Conservation (phyloP, 2,329 filamentous ascomycete species). For the Pseudogymnoascus sp. region DNA sequence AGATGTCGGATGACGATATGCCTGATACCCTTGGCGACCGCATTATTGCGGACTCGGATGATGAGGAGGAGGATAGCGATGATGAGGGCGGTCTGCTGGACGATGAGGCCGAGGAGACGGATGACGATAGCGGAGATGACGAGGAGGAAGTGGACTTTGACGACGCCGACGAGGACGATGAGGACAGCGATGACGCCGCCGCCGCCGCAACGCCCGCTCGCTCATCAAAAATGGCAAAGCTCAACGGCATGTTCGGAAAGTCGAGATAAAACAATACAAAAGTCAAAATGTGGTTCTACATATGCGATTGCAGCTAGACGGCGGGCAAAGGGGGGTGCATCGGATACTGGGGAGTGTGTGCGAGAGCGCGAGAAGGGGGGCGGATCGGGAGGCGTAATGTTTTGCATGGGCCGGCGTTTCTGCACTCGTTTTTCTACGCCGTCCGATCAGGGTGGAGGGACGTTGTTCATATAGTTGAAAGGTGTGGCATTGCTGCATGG, state of each 20-base stretch:
- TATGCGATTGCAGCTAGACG: slow-evolving; percentile 3
- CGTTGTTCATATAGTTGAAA: slow-evolving; percentile 3
- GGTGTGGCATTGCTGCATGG: slow-evolving; percentile 1
- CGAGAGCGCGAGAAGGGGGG: not conserved
- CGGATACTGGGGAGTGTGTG: not conserved
- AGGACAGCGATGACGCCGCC: slow-evolving; percentile 37
- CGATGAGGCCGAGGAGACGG: slow-evolving; percentile 42
- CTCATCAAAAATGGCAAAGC: not conserved
- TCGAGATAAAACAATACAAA: not conserved
- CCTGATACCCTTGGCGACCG: slow-evolving; percentile 33
- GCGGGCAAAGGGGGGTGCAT: not conserved
- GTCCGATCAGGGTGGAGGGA: not conserved
- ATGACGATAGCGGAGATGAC: slow-evolving; percentile 25
- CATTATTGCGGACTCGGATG: slow-evolving; percentile 41
- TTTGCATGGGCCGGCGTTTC: slow-evolving; percentile 3
- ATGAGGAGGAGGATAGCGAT: slow-evolving; percentile 37
- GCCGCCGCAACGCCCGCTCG: slow-evolving; percentile 13
- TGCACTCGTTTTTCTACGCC: slow-evolving; percentile 6
- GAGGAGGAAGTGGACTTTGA: slow-evolving; percentile 41
- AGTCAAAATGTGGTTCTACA: not conserved
- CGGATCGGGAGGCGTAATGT: slow-evolving; percentile 5
- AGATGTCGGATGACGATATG: slow-evolving; percentile 31
- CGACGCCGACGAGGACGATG: slow-evolving; percentile 35
- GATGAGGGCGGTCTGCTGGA: slow-evolving; percentile 40
- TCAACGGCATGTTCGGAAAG: not conserved